These are phyloP conservation scores for Plantago lanceolata DNA, from an alignment of 305 asterid species.

Conservation along the genomic window DNA sequence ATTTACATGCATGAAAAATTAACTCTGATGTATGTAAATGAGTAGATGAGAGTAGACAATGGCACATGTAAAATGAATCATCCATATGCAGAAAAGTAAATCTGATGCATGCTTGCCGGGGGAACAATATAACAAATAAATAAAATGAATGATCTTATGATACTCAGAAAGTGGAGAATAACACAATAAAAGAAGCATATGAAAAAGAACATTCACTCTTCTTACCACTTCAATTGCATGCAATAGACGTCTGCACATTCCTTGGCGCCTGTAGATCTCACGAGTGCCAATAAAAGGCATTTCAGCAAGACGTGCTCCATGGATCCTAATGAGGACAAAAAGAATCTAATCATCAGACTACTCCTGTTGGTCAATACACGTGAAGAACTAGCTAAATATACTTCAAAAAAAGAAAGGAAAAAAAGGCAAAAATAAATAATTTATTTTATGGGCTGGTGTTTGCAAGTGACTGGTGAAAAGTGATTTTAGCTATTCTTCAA, in stretches of 20 bases:
- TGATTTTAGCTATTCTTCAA: not conserved
- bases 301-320: constrained; percentile 88
- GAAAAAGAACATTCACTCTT: constrained; percentile 2
- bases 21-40: no score
- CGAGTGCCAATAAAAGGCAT: constrained; percentile 99
- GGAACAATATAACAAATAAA: not conserved
- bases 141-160: not conserved
- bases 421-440: no score
- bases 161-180: constrained; percentile 8
- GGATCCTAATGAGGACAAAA: constrained; percentile 49
- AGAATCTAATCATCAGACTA: constrained; percentile 22
- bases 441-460: not conserved
- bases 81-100: not conserved
- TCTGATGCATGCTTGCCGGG: not conserved
- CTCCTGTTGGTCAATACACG: constrained; percentile 15
- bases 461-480: not conserved
- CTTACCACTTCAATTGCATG: constrained; percentile 77
- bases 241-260: constrained; percentile 91
- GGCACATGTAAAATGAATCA: not conserved
- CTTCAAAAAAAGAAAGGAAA: no score
- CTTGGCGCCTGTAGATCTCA: constrained; percentile 83
- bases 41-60: no score
- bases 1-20: not conserved
- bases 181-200: not conserved
- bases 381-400: not conserved